Percentiles rank a stretch among this genome's conserved stretches.
Evolutionary conservation across 495 filamentous ascomycete species (phyloP).

Genomic region (Glonium stellatum): DNA sequence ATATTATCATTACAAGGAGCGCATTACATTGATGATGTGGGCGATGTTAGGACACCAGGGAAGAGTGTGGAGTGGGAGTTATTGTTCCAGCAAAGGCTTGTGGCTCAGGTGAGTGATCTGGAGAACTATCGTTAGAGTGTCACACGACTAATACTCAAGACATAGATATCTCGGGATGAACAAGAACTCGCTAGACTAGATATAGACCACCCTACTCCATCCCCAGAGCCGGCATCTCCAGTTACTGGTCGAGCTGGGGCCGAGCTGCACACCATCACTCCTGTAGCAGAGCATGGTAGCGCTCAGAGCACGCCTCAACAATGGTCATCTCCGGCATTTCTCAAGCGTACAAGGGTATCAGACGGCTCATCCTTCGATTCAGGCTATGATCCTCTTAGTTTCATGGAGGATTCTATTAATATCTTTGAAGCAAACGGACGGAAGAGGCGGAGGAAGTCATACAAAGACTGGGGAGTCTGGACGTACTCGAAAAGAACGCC

Average conservation of each 20-base stretch:
- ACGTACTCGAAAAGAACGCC: slow-evolving; percentile 59
- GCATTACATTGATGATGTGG: slow-evolving; percentile 38
- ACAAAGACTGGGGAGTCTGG: slow-evolving; percentile 61
- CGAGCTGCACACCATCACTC: not conserved
- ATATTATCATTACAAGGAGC: slow-evolving; percentile 60
- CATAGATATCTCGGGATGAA: slow-evolving; percentile 12
- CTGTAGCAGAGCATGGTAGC: not conserved
- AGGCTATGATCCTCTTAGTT: slow-evolving; percentile 55
- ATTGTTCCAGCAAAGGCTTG: slow-evolving; percentile 49
- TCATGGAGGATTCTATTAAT: slow-evolving; percentile 41
- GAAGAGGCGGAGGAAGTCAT: slow-evolving; percentile 65
- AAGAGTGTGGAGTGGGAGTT: slow-evolving; percentile 70
- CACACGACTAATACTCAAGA: slow-evolving; percentile 2
- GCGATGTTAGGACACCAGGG: slow-evolving; percentile 51
- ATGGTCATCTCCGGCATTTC: slow-evolving; percentile 72
- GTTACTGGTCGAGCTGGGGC: not conserved
- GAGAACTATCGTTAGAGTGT: not conserved
- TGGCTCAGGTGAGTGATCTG: slow-evolving; percentile 48
- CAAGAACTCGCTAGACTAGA: slow-evolving; percentile 14
- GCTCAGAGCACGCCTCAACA: slow-evolving; percentile 1
- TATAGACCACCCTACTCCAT: slow-evolving; percentile 17
- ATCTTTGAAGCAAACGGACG: slow-evolving; percentile 54
- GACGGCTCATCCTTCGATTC: slow-evolving; percentile 53
- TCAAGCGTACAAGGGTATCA: slow-evolving; percentile 56
- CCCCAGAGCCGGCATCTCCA: slow-evolving; percentile 9